Evolutionary conservation across 768 basidiomycete genomes (phyloP).

Genomic region (Hebeloma cylindrosporum): DNA sequence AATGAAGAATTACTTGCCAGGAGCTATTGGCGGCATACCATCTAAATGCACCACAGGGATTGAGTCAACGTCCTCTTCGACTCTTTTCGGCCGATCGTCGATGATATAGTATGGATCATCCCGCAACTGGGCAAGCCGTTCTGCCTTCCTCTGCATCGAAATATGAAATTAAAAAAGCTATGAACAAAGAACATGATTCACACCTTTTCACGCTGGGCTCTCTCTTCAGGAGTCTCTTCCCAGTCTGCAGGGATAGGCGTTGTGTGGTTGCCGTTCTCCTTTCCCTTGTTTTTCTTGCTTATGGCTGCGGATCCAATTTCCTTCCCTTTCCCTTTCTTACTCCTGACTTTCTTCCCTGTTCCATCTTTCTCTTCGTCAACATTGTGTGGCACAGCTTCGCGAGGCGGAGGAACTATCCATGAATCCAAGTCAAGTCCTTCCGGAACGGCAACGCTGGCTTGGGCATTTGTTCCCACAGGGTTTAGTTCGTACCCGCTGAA

Average conservation of each 20-base stretch:
- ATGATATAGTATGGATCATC: conserved; percentile 94
- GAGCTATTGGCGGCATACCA: conserved; percentile 53
- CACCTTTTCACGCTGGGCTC: conserved; percentile 63
- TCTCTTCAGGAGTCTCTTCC: conserved; percentile 61
- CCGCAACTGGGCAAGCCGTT: conserved; percentile 69
- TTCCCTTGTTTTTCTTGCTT: conserved; percentile 38
- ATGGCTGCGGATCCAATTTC: conserved; percentile 14
- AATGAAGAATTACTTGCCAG: conserved; percentile 1
- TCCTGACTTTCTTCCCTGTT: conserved; percentile 51
- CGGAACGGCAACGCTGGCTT: conserved; percentile 78
- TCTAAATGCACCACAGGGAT: conserved; percentile 91
- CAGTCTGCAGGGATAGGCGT: conserved; percentile 37
- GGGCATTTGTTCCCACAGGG: conserved; percentile 78
- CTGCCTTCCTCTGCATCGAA: conserved; percentile 61
- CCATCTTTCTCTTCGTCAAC: conserved; percentile 35
- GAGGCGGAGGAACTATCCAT: conserved; percentile 76
- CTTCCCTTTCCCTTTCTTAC: conserved; percentile 45
- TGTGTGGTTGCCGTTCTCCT: conserved; percentile 28
- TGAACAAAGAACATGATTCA: not conserved
- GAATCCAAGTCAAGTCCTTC: conserved; percentile 83
- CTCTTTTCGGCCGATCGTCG: conserved; percentile 51
- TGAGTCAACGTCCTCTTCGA: conserved; percentile 71
- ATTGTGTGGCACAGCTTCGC: conserved; percentile 33
- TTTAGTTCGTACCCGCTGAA: conserved; percentile 80
- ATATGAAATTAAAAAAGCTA: not conserved